Base-by-base conservation (phyloP, 805 yeast genomes). In the Zygoascus tannicola region DNA sequence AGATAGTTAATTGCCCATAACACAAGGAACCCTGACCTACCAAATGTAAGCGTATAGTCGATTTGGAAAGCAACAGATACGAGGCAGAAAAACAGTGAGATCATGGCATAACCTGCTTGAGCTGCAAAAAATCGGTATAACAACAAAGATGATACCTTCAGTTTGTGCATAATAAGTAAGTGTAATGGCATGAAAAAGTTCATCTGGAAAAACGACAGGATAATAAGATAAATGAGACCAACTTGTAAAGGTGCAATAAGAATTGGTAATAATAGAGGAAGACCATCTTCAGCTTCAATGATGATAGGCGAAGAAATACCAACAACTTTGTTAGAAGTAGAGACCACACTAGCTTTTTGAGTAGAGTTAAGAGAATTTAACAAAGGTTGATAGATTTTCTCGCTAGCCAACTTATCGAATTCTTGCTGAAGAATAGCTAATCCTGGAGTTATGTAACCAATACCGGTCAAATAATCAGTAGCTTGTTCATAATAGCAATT, bases 141-240 rank as follows among this genome's bases (percentile, higher is more conserved):
- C 3, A 80, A 52, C 53, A 71, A 75, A 45, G 71, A 74, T 8
- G 22, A 48, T 2, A 70, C 63, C 39, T 70, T 70, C 30, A 75
- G 56, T 23, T 69, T 62, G 39, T 66, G 65, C 0, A 77, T 73
- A 37, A 80, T 68, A 5, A 62, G 57, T 43, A 62, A 65, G 56
- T 83, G 81, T 15, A 80, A 53, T 19, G 72, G 73, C 10, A 62
- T 63, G 56, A 78, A 79, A 66, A 82, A 73, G 38, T 46, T 73
- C 53, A 81, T 71, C 52, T 78, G 80, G 71, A 85, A 81, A 57
- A 85, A 81, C 2, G 90, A 76, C 45, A 82, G 59, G 57, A 84
- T 77, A 53, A 84, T 71, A 57, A 81, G 66, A 57, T 77, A 83
- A 58, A 84, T 80, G 50, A 81, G 69, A 41, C 92, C 92, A 47